phyloP scores from a whole-genome alignment of 768 basidiomycete species.

The Auricularia cornea region DNA sequence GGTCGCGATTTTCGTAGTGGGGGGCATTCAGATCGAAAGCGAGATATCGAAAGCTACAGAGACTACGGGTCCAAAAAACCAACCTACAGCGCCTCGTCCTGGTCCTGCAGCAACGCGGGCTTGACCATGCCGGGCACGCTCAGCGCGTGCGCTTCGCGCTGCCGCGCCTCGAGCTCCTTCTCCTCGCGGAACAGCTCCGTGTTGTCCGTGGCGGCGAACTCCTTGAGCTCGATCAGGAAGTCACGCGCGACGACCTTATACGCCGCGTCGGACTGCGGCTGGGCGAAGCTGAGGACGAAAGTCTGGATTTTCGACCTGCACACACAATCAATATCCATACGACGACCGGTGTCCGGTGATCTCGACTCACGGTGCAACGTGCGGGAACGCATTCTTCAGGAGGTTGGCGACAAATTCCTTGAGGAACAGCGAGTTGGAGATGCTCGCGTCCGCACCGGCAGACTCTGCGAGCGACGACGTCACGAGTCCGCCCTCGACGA shows the following conservation, averaged over 20 bases:
- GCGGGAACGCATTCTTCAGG: conserved; percentile 34
- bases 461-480: conserved; percentile 37
- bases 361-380: conserved; percentile 29
- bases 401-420: conserved; percentile 32
- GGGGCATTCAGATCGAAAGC: too few relatives aligned
- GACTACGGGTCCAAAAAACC: too few relatives aligned
- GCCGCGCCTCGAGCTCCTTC: conserved; percentile 32
- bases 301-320: not conserved
- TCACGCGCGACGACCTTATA: conserved; percentile 95
- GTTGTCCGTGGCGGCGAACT: conserved; percentile 63
- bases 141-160: conserved; percentile 28
- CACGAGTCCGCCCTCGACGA: conserved; percentile 31
- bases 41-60: too few relatives aligned
- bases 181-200: conserved; percentile 36
- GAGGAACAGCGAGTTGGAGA: conserved; percentile 32
- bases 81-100: conserved; percentile 32
- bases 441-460: conserved; percentile 26
- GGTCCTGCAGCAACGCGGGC: conserved; percentile 31
- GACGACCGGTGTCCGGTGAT: not conserved
- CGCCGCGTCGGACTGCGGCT: conserved; percentile 42
- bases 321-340: not conserved
- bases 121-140: conserved; percentile 38
- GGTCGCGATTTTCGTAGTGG: too few relatives aligned
- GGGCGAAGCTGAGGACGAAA: not conserved
- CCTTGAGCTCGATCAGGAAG: conserved; percentile 96